Conservation (phyloP, 768 basidiomycete genomes). For the Lyophyllum semitale region DNA sequence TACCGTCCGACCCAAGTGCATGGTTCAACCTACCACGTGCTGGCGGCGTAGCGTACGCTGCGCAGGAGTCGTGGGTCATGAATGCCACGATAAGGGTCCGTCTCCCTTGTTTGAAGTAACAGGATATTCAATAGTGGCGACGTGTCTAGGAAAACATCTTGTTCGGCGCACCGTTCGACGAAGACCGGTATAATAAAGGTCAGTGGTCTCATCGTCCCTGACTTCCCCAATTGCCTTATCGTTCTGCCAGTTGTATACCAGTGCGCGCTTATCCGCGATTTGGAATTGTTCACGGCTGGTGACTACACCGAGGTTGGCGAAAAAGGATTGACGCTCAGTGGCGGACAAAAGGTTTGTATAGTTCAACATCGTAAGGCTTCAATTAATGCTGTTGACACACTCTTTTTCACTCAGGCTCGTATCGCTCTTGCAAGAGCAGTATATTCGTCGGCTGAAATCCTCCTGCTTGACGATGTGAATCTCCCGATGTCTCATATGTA, state of each 20-base stretch:
- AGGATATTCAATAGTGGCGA: neutral
- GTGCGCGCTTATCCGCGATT: slow-evolving; percentile 70
- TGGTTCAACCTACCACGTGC: slow-evolving; percentile 71
- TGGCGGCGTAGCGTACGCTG: slow-evolving; percentile 74
- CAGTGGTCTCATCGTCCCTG: neutral
- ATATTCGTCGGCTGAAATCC: slow-evolving; percentile 52
- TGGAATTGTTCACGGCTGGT: slow-evolving; percentile 67
- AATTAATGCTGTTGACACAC: neutral
- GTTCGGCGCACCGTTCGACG: slow-evolving; percentile 76
- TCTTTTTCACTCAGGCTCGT: slow-evolving; percentile 32
- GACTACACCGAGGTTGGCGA: slow-evolving; percentile 73
- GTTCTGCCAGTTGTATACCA: slow-evolving; percentile 57
- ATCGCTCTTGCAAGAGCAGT: slow-evolving; percentile 45
- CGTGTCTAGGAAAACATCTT: slow-evolving; percentile 67
- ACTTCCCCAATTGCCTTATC: neutral
- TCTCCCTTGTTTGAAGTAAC: neutral
- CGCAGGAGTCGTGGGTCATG: slow-evolving; percentile 84
- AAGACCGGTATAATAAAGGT: slow-evolving; percentile 68
- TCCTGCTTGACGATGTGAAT: slow-evolving; percentile 75
- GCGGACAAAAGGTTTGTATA: slow-evolving; percentile 39
- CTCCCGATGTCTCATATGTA: slow-evolving; percentile 33
- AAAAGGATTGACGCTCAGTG: slow-evolving; percentile 60
- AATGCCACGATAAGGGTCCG: slow-evolving; percentile 70
- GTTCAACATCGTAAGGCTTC: neutral
- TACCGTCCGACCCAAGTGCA: slow-evolving; percentile 49